A percentile compares a stretch with the other conserved stretches of the same genome.
Evolutionary conservation across 352 stramenopile species (phyloP).

Genomic region (Globisporangium splendens): DNA sequence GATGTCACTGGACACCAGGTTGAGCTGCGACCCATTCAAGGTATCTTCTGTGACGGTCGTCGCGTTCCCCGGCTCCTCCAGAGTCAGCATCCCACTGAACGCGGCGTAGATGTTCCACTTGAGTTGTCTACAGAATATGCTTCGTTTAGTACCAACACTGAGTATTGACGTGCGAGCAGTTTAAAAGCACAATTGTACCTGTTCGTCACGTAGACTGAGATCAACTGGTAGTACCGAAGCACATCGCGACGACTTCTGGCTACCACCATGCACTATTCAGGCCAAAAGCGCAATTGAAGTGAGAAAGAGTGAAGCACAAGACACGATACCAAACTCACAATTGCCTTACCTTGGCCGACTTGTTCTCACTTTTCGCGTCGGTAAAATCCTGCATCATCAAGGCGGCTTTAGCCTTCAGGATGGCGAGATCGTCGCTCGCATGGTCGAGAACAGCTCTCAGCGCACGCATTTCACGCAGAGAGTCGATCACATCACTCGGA

Average conservation of each 20-base stretch:
- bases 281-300: slow-evolving; percentile 5
- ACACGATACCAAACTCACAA: not conserved
- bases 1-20: slow-evolving; percentile 56
- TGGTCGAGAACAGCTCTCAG: slow-evolving; percentile 54
- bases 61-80: slow-evolving; percentile 13
- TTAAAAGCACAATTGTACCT: slow-evolving; percentile 25
- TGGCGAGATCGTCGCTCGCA: slow-evolving; percentile 51
- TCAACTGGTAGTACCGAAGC: slow-evolving; percentile 65
- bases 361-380: slow-evolving; percentile 17
- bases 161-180: too few species aligned
- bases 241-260: slow-evolving; percentile 74
- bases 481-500: slow-evolving; percentile 29
- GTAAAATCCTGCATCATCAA: slow-evolving; percentile 78
- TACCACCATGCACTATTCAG: slow-evolving; percentile 73
- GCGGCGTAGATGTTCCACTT: slow-evolving; percentile 67
- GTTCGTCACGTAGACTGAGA: slow-evolving; percentile 53
- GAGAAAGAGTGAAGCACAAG: not conserved
- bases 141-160: too few species aligned
- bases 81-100: slow-evolving; percentile 51
- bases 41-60: slow-evolving; percentile 53
- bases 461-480: slow-evolving; percentile 21
- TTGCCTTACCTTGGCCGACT: slow-evolving; percentile 28
- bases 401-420: slow-evolving; percentile 65
- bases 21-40: slow-evolving; percentile 49
- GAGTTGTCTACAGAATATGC: slow-evolving; percentile 20